A percentile compares a stretch with the other conserved stretches of the same genome.
phyloP scores from a whole-genome alignment of 805 yeast genomes.

The Kuraishia piskuri region DNA sequence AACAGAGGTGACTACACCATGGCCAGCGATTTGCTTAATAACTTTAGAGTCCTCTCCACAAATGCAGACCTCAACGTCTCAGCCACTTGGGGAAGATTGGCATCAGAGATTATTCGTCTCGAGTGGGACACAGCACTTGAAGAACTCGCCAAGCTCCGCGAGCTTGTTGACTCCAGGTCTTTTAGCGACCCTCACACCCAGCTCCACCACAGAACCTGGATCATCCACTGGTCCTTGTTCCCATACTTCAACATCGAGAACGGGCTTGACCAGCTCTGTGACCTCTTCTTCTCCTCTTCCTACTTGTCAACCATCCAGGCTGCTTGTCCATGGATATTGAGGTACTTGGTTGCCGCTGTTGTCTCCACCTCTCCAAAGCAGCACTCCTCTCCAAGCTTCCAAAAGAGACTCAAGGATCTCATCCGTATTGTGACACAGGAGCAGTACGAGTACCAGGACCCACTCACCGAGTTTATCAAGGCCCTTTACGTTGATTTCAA shows the following conservation, averaged over 20 bases:
- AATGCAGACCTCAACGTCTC: slow-evolving; percentile 40
- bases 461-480: slow-evolving; percentile 48
- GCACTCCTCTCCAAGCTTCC: slow-evolving; percentile 25
- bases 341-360: slow-evolving; percentile 60
- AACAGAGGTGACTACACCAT: slow-evolving; percentile 54
- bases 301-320: slow-evolving; percentile 63
- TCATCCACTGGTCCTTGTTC: slow-evolving; percentile 62
- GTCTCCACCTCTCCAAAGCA: slow-evolving; percentile 27
- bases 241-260: slow-evolving; percentile 46
- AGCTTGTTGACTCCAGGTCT: slow-evolving; percentile 46
- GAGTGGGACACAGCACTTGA: slow-evolving; percentile 45
- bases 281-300: slow-evolving; percentile 49
- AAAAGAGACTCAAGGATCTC: slow-evolving; percentile 49
- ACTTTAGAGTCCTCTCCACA: slow-evolving; percentile 46
- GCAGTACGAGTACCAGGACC: slow-evolving; percentile 56
- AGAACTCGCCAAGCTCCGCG: slow-evolving; percentile 47
- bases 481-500: slow-evolving; percentile 51
- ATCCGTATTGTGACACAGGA: slow-evolving; percentile 52
- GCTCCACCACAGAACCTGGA: slow-evolving; percentile 57
- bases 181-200: slow-evolving; percentile 42
- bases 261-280: slow-evolving; percentile 46
- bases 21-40: slow-evolving; percentile 50
- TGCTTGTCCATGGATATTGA: slow-evolving; percentile 61
- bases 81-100: slow-evolving; percentile 66
- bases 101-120: slow-evolving; percentile 45